These are phyloP conservation scores for Thalassiosira hispida DNA, from an alignment of 352 stramenopile species.

Conservation along the genomic window DNA sequence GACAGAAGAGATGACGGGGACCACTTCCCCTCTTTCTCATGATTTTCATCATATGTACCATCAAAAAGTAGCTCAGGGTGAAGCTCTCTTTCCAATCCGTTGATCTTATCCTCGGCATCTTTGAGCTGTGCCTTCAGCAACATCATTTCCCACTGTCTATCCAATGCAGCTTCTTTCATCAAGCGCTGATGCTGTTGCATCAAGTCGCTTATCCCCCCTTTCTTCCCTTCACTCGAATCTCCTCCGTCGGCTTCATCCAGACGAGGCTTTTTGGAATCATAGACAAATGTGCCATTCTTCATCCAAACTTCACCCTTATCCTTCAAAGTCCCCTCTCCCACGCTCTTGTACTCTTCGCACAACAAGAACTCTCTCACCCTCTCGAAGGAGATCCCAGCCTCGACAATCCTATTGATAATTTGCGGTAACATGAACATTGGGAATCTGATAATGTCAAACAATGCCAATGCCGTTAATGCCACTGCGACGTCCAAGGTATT, in stretches of 20 bases:
- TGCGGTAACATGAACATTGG: constrained; percentile 96
- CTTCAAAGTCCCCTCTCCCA: constrained; percentile 51
- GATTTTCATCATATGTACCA: neutral
- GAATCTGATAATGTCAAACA: constrained; percentile 97
- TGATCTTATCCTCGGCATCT: constrained; percentile 69
- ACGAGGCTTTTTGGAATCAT: constrained; percentile 73
- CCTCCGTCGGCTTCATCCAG: constrained; percentile 29
- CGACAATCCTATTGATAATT: constrained; percentile 93
- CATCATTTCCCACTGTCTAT: constrained; percentile 70
- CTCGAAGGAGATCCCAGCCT: constrained; percentile 86
- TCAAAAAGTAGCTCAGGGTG: constrained; percentile 9
- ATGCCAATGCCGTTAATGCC: constrained; percentile 92
- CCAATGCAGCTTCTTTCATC: constrained; percentile 39
- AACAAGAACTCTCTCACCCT: constrained; percentile 79
- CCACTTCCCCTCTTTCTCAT: constrained; percentile 41
- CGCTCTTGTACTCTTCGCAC: constrained; percentile 61
- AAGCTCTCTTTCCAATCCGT: constrained; percentile 44
- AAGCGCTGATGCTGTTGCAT: constrained; percentile 45
- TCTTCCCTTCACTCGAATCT: constrained; percentile 28
- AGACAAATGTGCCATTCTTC: constrained; percentile 70
- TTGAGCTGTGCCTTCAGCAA: constrained; percentile 73
- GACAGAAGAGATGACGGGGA: constrained; percentile 55
- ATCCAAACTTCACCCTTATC: constrained; percentile 66
- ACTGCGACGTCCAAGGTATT: constrained; percentile 91
- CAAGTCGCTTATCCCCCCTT: constrained; percentile 27